phyloP scores from a whole-genome alignment of 495 filamentous ascomycete genomes.

The Sporormia fimetaria region DNA sequence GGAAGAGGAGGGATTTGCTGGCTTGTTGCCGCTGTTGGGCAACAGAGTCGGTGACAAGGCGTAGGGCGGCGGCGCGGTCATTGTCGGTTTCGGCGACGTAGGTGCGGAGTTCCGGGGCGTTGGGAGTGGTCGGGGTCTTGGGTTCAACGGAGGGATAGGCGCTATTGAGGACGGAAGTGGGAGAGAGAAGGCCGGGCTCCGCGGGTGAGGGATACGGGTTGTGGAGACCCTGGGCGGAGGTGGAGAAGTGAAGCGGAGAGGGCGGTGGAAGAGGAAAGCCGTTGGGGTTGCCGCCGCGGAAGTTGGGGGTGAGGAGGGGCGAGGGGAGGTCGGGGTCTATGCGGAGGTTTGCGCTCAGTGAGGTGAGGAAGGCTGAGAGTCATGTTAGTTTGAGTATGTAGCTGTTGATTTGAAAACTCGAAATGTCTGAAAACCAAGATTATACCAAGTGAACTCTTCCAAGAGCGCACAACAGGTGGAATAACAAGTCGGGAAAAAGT shows the following conservation, averaged over 20 bases:
- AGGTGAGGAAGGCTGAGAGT: conserved; percentile 33
- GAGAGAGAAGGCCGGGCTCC: conserved; percentile 15
- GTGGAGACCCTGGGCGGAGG: conserved; percentile 23
- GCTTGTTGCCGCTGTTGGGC: conserved; percentile 52
- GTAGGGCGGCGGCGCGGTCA: conserved; percentile 57
- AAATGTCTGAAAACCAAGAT: too few relatives aligned
- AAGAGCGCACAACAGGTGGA: conserved; percentile 3
- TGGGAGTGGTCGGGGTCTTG: conserved; percentile 2
- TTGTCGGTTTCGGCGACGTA: conserved; percentile 31
- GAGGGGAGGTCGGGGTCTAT: conserved; percentile 30
- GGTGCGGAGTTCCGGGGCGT: conserved; percentile 23
- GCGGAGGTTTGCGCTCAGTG: conserved; percentile 33
- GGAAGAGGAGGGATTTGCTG: conserved; percentile 41
- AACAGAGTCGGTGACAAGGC: conserved; percentile 54
- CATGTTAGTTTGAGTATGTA: background rate
- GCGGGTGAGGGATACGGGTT: conserved; percentile 19
- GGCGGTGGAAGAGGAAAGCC: conserved; percentile 20
- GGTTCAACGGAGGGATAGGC: too few relatives aligned
- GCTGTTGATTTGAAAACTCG: too few relatives aligned
- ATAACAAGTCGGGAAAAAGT: background rate
- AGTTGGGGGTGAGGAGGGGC: conserved; percentile 28
- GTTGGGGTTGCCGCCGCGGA: conserved; percentile 11
- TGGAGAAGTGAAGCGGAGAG: conserved; percentile 27
- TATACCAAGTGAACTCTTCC: too few relatives aligned
- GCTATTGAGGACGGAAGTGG: background rate